Evolutionary conservation across 192 early-diverging fungal species (phyloP), one percentile per base, ranked within the genome.

Genomic region (Coemansia umbellata): DNA sequence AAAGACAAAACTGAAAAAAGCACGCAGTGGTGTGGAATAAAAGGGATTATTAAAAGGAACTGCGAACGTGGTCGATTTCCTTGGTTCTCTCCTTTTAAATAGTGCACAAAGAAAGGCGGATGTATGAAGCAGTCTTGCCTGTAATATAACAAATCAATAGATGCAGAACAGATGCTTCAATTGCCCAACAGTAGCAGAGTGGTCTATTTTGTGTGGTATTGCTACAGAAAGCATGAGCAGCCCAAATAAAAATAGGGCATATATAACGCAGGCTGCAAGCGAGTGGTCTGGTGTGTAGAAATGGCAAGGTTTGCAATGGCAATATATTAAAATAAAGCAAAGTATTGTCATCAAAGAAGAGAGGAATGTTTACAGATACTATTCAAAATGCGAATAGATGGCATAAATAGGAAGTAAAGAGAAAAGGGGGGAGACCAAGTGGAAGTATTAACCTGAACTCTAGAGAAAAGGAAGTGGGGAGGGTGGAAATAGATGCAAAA

Each of bases 341-440:
- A 50, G 24, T 63, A 63, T 63, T 63, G 47, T 63, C 37, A 37
- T 33, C 21, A 63, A 55, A 54, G 52, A 33, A 51, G 17, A 24
- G 15, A 27, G 26, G 47, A 31, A 55, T 57, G 60, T 63, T 47
- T 63, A 52, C 60, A 63, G 53, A 62, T 50, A 32, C 17, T 36
- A 35, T 42, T 47, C 15, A 42, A 44, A 36, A 28, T 11, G 43
- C 26, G 23, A 52, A 52, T 37, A 53, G 39, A 14, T 19, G 17
- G n/a, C 8, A 37, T 36, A 39, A 55, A 45, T 31, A 36, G 6
- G 41, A 11, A 8, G 13, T 24, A 44, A 21, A 45, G 31, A 13
- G 42, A 35, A 23, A 52, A 37, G 49, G n/a, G 33, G 33, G n/a
- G n/a, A 35, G 33, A 13, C n/a, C 26, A n/a, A 15, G 18, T 23